Evolutionary conservation across 768 basidiomycete genomes (phyloP).

Genomic region (Macrolepiota albuminosa): DNA sequence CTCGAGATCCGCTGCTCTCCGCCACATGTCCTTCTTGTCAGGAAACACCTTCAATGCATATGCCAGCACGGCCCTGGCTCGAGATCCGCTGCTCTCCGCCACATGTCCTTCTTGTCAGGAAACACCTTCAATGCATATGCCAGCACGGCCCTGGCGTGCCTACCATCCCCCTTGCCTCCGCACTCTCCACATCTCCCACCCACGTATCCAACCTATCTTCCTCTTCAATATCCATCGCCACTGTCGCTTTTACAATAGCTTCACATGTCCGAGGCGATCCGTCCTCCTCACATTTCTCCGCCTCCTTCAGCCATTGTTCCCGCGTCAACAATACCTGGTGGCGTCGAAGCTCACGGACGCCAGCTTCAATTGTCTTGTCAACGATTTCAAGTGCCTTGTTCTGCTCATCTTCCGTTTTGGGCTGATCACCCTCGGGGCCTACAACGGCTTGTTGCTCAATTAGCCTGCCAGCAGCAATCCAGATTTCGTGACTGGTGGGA

Average conservation of each 20-base stretch:
- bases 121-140: slow-evolving; percentile 90
- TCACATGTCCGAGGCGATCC: slow-evolving; percentile 85
- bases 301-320: slow-evolving; percentile 97
- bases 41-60: slow-evolving; percentile 92
- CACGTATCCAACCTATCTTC: slow-evolving; percentile 89
- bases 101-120: slow-evolving; percentile 80
- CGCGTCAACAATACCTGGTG: slow-evolving; percentile 84
- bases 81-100: slow-evolving; percentile 89
- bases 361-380: slow-evolving; percentile 86
- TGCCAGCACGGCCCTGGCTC: slow-evolving; percentile 89
- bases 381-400: slow-evolving; percentile 68
- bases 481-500: slow-evolving; percentile 96
- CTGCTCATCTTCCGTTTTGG: slow-evolving; percentile 46
- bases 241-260: slow-evolving; percentile 91
- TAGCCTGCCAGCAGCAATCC: slow-evolving; percentile 94
- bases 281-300: slow-evolving; percentile 85
- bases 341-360: slow-evolving; percentile 70
- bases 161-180: slow-evolving; percentile 67
- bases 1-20: slow-evolving; percentile 88
- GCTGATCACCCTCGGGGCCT: slow-evolving; percentile 24
- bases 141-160: slow-evolving; percentile 82
- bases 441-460: slow-evolving; percentile 77
- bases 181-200: slow-evolving; percentile 86
- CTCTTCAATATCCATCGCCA: slow-evolving; percentile 92
- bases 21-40: slow-evolving; percentile 81